Evolutionary conservation across 768 basidiomycete genomes (phyloP), one percentile per base, ranked within the genome.

Genomic region (Russula emetica): DNA sequence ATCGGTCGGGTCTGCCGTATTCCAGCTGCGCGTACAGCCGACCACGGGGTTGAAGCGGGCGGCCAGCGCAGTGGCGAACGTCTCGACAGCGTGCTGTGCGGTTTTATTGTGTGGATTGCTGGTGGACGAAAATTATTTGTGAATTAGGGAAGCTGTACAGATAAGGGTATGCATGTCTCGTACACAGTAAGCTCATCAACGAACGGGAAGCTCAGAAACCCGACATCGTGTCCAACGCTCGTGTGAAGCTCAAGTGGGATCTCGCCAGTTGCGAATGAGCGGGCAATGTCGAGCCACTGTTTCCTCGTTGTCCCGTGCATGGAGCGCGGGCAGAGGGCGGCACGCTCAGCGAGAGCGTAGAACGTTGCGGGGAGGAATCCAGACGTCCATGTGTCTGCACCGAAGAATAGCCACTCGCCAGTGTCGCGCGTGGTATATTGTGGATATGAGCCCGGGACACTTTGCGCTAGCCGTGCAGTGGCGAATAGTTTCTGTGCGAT

Each of bases 1-100:
- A 66, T 83, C 78, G 2, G 82, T 83, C 6, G 85, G 81, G 69
- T 85, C 81, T 2, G 79, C 52, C 1, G 81, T 72, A 68, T 86
- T 82, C 85, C 85, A 88, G 71, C 85, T 85, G n/a, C 85, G 77
- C 7, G 86, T 88, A 67, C 85, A 85, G 20, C 87, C 87, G 34
- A 87, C 87, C 5, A 76, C 71, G 3, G 82, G 76, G 69, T 76
- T 81, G 71, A 83, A 90, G 16, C 86, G 78, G 3, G 75, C 77
- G 0, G 85, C 85, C 3, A 88, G 77, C 57, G 80, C 76, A 0
- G 69, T 72, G 0, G 86, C 84, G 64, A 88, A 87, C n/a, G 72
- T 75, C 53, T 83, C 83, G 30, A 89, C 76, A 0, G 80, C 82
- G 1, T 74, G 74, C 22, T 79, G 77, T 1, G 85, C 86, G 2